Conservation (phyloP, 176 grass and related monocot genomes). For the Bromus sterilis region DNA sequence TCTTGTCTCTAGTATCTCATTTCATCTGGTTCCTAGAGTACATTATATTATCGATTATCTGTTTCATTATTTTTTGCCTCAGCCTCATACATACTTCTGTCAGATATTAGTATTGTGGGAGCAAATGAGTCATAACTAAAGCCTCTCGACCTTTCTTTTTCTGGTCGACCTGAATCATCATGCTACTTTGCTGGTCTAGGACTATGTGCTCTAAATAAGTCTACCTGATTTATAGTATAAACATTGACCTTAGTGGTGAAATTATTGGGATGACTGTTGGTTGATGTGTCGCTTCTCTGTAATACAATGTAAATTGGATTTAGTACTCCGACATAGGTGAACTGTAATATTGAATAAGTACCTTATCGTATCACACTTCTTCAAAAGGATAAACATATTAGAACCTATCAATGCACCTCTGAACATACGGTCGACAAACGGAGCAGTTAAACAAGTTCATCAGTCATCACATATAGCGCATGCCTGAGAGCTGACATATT, state of each 20-base stretch:
- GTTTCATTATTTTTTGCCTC: neutral
- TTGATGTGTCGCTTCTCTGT: neutral
- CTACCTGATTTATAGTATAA: neutral
- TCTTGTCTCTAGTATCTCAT: neutral
- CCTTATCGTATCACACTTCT: neutral
- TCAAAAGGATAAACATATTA: neutral
- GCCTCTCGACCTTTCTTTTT: neutral
- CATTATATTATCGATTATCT: neutral
- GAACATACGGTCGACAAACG: neutral
- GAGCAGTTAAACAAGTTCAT: neutral
- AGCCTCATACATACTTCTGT: neutral
- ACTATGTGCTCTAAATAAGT: neutral
- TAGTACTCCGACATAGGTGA: neutral
- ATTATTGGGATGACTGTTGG: neutral
- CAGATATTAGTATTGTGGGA: neutral
- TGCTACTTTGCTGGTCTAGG: neutral
- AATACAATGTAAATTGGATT: neutral
- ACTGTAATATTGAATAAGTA: neutral
- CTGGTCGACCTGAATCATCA: neutral
- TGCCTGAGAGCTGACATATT: neutral
- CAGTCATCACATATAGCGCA: neutral
- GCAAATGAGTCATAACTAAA: neutral
- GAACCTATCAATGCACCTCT: neutral
- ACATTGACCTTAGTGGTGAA: conserved; percentile 6
- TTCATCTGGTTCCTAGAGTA: neutral